Base-by-base conservation (phyloP, 352 stramenopile genomes). In the Phytopythium mirpurense region DNA sequence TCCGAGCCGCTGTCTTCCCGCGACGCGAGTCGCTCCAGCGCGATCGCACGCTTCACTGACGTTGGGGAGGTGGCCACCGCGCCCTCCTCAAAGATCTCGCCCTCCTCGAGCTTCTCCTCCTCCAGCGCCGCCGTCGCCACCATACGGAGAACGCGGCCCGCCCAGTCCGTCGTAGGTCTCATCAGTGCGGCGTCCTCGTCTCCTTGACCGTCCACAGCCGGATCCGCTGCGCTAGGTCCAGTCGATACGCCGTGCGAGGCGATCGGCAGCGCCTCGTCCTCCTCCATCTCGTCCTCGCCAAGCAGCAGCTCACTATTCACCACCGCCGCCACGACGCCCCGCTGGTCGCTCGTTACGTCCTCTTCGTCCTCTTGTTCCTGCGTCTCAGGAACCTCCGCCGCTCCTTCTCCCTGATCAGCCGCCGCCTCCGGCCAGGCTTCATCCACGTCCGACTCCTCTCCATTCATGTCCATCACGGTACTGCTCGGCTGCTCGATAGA, bases 31-130 rank as follows among this genome's bases (percentile, higher is more conserved):
- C 61, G 67, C 14, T 78, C 59, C 19, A 64, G 48, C 9, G 58
- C 62, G 54, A 84, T 77, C 24, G 64, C 54, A 12, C 69, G 60
- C 34, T 78, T 83, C 16, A 82, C 59, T 24, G 67, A 51, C 15
- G 62, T 63, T 7, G 64, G 60, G 14, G 70, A 71, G 41, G 68
- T 68, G n/a, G 55, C 24, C 35, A 63, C 51, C 0, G 55, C 68
- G 42, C 75, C 69, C 74, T 85, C 79, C 66, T 90, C 77, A 46
- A 80, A 78, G 48, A 89, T 88, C 45, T 90, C 80, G 9, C 80
- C 82, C 47, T 93, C 79, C 54, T 90, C 78, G 14, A 87, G 53
- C n/a, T 61, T 43, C 48, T 78, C 62, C 27, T 57, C 57, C 19
- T 54, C 49, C 2, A 54, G 42, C 18, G 51, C 44, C 16, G 42